Evolutionary conservation across 371 early-diverging fungal species (phyloP).

Genomic region (Mucor velutinosus): DNA sequence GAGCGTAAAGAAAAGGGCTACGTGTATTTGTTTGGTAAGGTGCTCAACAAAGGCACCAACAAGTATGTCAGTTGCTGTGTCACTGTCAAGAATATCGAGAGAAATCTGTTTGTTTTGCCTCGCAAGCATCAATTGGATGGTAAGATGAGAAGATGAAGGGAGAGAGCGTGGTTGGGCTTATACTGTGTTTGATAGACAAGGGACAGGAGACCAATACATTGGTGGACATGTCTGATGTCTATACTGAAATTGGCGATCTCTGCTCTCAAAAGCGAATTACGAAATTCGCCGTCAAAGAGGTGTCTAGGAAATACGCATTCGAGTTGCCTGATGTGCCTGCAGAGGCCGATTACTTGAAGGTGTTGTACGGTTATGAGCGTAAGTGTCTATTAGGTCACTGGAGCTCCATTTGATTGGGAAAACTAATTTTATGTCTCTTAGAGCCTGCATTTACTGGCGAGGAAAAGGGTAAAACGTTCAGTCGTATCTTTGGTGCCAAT

Average conservation of each 20-base stretch:
- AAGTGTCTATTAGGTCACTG: not conserved
- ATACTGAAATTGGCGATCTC: constrained; percentile 72
- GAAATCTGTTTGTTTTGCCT: constrained; percentile 90
- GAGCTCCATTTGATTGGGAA: no score
- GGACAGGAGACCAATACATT: constrained; percentile 60
- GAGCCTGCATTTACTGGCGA: constrained; percentile 73
- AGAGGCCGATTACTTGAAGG: constrained; percentile 85
- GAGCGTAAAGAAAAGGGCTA: constrained; percentile 78
- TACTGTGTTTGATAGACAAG: constrained; percentile 24
- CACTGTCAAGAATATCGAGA: constrained; percentile 76
- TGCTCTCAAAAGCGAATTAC: constrained; percentile 60
- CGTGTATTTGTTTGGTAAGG: constrained; percentile 93
- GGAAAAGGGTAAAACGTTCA: constrained; percentile 80
- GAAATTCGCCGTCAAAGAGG: constrained; percentile 62
- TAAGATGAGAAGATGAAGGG: constrained; percentile 10
- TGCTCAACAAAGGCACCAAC: constrained; percentile 47
- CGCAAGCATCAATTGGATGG: constrained; percentile 60
- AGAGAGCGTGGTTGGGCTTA: not conserved
- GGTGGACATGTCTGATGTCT: constrained; percentile 71
- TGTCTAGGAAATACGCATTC: constrained; percentile 90
- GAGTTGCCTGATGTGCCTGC: constrained; percentile 85
- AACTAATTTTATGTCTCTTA: constrained; percentile 11
- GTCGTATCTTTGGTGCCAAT: constrained; percentile 86
- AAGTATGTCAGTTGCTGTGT: constrained; percentile 84
- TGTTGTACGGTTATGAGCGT: constrained; percentile 78